phyloP scores from a whole-genome alignment of 257 asterid species.

The Eustoma russellianum region DNA sequence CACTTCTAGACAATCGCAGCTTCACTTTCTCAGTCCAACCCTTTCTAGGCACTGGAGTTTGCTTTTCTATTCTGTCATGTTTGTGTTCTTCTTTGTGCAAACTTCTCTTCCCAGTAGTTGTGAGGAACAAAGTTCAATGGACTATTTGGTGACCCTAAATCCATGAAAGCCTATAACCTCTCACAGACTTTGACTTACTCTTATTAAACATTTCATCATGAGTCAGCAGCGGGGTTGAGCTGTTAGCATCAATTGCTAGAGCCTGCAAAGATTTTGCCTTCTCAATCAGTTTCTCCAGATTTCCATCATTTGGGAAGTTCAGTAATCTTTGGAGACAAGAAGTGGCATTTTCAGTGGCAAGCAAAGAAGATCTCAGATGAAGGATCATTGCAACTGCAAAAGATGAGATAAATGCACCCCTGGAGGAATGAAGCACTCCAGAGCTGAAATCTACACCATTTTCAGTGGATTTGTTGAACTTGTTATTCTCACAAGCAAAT shows the following conservation, averaged over 20 bases:
- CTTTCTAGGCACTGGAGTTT: conserved; percentile 26
- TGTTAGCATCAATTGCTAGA: conserved; percentile 51
- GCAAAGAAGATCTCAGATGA: conserved; percentile 62
- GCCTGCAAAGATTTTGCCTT: conserved; percentile 72
- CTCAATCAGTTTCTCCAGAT: conserved; percentile 41
- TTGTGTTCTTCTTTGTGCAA: conserved; percentile 56
- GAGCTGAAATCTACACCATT: conserved; percentile 30
- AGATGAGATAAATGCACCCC: conserved; percentile 90
- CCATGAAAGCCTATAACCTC: conserved; percentile 57
- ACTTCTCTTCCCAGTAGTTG: conserved; percentile 93
- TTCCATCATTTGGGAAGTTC: conserved; percentile 59
- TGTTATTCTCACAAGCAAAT: conserved; percentile 50
- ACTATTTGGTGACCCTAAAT: conserved; percentile 48
- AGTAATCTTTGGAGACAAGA: conserved; percentile 70
- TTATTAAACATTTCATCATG: conserved; percentile 30
- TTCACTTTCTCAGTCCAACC: conserved; percentile 70
- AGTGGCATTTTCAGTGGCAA: conserved; percentile 83
- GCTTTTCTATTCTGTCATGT: conserved; percentile 17
- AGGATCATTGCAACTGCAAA: conserved; percentile 95
- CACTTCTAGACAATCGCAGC: conserved; percentile 46
- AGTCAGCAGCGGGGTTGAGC: conserved; percentile 33
- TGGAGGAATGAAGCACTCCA: conserved; percentile 50
- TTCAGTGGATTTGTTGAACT: conserved; percentile 17
- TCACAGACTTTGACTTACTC: conserved; percentile 29
- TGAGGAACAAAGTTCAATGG: conserved; percentile 44